Evolutionary conservation across 805 yeast species (phyloP).

Genomic region (Candida glaebosa): DNA sequence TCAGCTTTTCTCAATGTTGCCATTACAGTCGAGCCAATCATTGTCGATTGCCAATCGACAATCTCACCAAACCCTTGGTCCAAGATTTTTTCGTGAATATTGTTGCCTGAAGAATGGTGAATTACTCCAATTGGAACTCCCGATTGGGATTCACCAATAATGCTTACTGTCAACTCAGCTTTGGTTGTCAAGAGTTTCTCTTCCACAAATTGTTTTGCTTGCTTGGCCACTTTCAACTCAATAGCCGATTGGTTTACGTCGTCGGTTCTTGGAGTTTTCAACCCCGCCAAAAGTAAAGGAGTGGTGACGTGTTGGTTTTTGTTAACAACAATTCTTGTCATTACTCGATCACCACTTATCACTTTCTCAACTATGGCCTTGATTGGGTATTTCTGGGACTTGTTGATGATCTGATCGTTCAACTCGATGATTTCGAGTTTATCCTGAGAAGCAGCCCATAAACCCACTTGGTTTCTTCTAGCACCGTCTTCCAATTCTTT

Average conservation of each 20-base stretch:
- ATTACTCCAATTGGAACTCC: conserved; percentile 60
- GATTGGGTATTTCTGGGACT: conserved; percentile 40
- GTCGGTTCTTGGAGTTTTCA: conserved; percentile 68
- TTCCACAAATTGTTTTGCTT: conserved; percentile 63
- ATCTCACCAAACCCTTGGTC: conserved; percentile 71
- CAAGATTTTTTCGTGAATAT: conserved; percentile 64
- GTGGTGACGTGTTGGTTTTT: conserved; percentile 52
- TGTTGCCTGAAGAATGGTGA: conserved; percentile 70
- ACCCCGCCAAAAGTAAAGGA: conserved; percentile 69
- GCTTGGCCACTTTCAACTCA: conserved; percentile 62
- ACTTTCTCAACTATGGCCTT: conserved; percentile 71
- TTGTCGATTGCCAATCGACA: conserved; percentile 73
- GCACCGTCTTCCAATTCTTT: conserved; percentile 49
- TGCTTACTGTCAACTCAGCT: conserved; percentile 46
- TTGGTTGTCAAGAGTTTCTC: conserved; percentile 58
- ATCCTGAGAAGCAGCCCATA: conserved; percentile 41
- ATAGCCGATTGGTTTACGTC: conserved; percentile 34
- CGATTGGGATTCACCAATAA: conserved; percentile 59
- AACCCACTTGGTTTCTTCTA: conserved; percentile 44
- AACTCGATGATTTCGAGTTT: conserved; percentile 23
- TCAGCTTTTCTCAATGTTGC: conserved; percentile 60
- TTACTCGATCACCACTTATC: conserved; percentile 73
- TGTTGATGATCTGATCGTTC: conserved; percentile 27
- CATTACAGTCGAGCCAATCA: conserved; percentile 67
- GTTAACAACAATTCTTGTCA: conserved; percentile 52